These are phyloP conservation scores for Eudorina sp. DNA, from an alignment of 139 green algal species.

Conservation along the genomic window DNA sequence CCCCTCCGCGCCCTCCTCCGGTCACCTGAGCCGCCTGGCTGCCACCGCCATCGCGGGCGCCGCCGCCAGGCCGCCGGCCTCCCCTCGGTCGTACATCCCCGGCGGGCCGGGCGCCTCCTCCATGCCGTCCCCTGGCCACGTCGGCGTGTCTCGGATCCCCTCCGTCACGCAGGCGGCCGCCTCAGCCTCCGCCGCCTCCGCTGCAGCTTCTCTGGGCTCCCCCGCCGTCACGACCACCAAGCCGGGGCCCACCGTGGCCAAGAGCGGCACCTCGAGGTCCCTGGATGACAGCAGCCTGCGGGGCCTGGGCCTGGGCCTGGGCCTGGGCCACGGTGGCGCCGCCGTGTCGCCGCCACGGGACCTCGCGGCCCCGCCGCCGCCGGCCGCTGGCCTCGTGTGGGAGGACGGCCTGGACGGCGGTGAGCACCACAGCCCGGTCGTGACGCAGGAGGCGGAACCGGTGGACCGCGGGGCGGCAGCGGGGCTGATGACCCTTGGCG, in stretches of 20 bases:
- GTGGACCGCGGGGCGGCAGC: too few relatives aligned
- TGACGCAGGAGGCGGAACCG: not conserved
- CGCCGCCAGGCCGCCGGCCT: not conserved
- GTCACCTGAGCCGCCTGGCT: conserved; percentile 16
- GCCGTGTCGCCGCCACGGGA: not conserved
- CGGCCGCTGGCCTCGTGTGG: not conserved
- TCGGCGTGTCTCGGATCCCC: not conserved
- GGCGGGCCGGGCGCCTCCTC: not conserved
- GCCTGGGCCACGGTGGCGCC: not conserved
- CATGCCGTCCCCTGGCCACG: not conserved
- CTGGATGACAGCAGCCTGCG: conserved; percentile 13
- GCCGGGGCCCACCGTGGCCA: too few relatives aligned
- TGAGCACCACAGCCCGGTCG: not conserved
- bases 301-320: not conserved
- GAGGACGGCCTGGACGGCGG: not conserved
- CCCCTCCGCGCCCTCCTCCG: not conserved
- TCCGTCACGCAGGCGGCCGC: not conserved
- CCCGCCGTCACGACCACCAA: too few relatives aligned
- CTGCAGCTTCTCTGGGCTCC: too few relatives aligned
- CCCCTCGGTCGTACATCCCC: not conserved
- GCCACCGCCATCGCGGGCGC: not conserved
- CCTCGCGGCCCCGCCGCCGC: not conserved
- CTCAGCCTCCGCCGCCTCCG: too few relatives aligned
- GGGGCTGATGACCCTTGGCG: too few relatives aligned
- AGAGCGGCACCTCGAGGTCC: not conserved